phyloP scores from a whole-genome alignment of 2,329 filamentous ascomycete genomes.

The Exophiala sp. region DNA sequence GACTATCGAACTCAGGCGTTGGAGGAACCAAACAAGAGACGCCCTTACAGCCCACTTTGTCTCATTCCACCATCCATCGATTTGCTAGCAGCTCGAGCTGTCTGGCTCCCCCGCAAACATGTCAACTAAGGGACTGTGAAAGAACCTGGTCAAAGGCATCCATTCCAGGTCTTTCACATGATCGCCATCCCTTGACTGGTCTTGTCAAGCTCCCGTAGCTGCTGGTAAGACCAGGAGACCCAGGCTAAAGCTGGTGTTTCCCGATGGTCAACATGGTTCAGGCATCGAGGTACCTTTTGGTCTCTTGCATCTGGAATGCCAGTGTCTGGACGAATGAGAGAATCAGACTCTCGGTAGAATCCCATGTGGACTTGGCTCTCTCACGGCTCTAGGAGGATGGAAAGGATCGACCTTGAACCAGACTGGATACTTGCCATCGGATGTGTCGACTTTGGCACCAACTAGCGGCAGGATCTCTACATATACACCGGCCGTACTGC shows the following conservation, averaged over 20 bases:
- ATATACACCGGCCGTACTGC: too few relatives aligned
- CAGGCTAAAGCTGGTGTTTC: not conserved
- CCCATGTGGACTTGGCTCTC: not conserved
- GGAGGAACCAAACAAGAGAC: too few relatives aligned
- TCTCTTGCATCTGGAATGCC: not conserved
- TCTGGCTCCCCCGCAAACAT: not conserved
- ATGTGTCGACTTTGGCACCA: not conserved
- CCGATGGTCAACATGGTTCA: not conserved
- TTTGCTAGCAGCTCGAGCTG: not conserved
- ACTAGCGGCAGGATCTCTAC: not conserved
- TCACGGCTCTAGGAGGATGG: not conserved
- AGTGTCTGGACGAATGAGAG: not conserved
- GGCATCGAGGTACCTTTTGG: not conserved
- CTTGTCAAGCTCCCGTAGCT: too few relatives aligned
- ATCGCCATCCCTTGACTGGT: too few relatives aligned
- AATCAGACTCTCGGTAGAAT: not conserved
- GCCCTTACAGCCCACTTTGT: not conserved
- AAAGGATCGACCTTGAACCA: not conserved
- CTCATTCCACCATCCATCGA: too few relatives aligned
- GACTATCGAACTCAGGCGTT: too few relatives aligned
- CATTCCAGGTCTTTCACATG: too few relatives aligned
- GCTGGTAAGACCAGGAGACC: too few relatives aligned
- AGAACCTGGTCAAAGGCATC: too few relatives aligned
- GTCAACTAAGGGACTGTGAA: too few relatives aligned
- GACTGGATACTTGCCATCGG: not conserved